phyloP scores from a whole-genome alignment of 2,329 filamentous ascomycete genomes.

The Pestalotiopsis sp. region DNA sequence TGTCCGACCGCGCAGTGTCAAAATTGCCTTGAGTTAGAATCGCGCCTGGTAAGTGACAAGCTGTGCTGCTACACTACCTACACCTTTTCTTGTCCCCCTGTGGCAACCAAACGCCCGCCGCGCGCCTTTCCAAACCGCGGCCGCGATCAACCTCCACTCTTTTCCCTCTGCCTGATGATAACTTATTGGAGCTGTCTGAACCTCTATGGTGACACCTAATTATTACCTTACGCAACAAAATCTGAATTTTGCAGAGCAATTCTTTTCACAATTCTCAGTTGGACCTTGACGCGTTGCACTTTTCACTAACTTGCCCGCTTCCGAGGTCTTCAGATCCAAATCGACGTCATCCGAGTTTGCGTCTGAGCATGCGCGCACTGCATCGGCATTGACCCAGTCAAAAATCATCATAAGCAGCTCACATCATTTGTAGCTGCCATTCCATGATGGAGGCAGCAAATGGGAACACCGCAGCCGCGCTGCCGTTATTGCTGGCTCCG shows the following conservation, averaged over 20 bases:
- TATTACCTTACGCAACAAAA: conserved; percentile 58
- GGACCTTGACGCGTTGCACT: neutral
- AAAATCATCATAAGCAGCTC: conserved; percentile 19
- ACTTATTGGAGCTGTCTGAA: conserved; percentile 79
- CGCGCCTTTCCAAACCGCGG: neutral
- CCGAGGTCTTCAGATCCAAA: neutral
- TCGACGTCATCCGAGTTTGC: neutral
- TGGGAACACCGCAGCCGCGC: conserved; percentile 30
- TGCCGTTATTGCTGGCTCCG: conserved; percentile 19
- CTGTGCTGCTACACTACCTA: neutral
- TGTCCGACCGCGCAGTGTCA: neutral
- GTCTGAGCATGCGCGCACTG: conserved; percentile 14
- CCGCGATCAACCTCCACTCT: neutral
- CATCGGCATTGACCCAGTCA: neutral
- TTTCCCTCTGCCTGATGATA: conserved; percentile 41
- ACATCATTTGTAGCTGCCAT: conserved; percentile 16
- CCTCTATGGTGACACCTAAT: conserved; percentile 60
- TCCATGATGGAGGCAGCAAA: conserved; percentile 40
- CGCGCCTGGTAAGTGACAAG: neutral
- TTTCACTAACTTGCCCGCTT: neutral
- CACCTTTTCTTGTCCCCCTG: neutral
- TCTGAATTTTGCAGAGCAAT: conserved; percentile 27
- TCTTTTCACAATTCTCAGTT: neutral
- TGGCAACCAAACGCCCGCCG: neutral
- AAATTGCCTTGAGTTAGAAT: neutral